Base-by-base conservation (phyloP, 495 filamentous ascomycete species). In the Penicillium canariense region DNA sequence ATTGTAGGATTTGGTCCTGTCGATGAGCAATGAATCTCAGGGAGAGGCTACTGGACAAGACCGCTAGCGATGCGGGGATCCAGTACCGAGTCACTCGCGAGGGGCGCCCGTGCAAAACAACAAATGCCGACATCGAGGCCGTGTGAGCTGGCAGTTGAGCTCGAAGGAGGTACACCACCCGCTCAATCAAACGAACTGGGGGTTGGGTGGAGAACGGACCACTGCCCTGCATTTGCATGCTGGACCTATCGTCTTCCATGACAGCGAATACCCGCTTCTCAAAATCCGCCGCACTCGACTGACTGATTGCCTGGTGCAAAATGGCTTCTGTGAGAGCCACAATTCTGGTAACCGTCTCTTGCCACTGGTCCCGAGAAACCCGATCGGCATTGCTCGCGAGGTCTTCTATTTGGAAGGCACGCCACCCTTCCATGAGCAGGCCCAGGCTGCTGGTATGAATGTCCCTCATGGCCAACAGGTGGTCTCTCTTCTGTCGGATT, bases 371-470 rank as follows among this genome's bases (percentile, higher is more conserved):
- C 17, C 75, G 71, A 30, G 42, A 39, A 11, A 23, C 12, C 11
- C 73, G 20, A 71, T 55, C 20, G 55, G 58, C 62, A 32, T 51
- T 69, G 67, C 30, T 58, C 61, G 27, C 61, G 17, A 75, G 72
- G 20, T 82, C 71, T 4, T 73, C 70, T 4, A 68, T 60, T 32
- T 76, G 74, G 50, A 91, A 86, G 28, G 76, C 81, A 27, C 96
- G 76, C 7, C 87, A 89, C 59, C 93, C 86, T 45, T 90, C 88
- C 64, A 96, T 83, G 3, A 97, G 77, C 10, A 97, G 80, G 3
- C 94, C 94, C 4, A 97, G 73, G 11, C 89, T 89, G 62, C 86
- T 88, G n/a, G 93, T 89, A 51, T 87, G 88, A 66, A 90, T 80
- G 62, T 90, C 83, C 35, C 87, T 82, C 34, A 91, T 75, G 43